phyloP scores from a whole-genome alignment of 148 eudicot species.

The Arbutus unedo region DNA sequence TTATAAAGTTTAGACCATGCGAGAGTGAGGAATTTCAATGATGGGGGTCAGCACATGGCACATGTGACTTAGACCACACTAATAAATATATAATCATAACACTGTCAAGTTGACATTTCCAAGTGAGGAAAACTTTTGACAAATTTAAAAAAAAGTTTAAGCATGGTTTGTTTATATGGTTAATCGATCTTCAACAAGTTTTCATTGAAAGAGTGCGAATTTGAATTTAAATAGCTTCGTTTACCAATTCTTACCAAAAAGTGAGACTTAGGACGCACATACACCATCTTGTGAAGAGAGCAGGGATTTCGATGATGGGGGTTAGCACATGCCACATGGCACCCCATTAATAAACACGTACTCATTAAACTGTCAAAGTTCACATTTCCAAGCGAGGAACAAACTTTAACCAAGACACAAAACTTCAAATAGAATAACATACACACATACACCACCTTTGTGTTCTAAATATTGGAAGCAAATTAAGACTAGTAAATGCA shows the following conservation, averaged over 20 bases:
- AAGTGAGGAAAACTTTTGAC: slow-evolving; percentile 2
- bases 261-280: no score
- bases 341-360: background rate
- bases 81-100: background rate
- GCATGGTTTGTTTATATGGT: no score
- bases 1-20: no score
- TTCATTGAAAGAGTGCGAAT: no score
- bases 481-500: background rate
- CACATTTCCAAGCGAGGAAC: slow-evolving; percentile 2
- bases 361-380: background rate
- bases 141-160: no score
- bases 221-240: no score
- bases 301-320: slow-evolving; percentile 7
- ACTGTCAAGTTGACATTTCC: background rate
- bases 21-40: no score
- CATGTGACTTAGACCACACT: no score
- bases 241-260: no score
- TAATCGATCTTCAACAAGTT: no score
- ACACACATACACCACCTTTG: background rate
- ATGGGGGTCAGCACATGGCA: no score
- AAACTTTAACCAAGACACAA: background rate
- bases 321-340: slow-evolving; percentile 17
- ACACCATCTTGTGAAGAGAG: background rate
- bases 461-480: background rate
- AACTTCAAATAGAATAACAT: background rate